These are phyloP conservation scores for Candida multigemmis DNA, from an alignment of 805 yeast genomes.

Conservation along the genomic window DNA sequence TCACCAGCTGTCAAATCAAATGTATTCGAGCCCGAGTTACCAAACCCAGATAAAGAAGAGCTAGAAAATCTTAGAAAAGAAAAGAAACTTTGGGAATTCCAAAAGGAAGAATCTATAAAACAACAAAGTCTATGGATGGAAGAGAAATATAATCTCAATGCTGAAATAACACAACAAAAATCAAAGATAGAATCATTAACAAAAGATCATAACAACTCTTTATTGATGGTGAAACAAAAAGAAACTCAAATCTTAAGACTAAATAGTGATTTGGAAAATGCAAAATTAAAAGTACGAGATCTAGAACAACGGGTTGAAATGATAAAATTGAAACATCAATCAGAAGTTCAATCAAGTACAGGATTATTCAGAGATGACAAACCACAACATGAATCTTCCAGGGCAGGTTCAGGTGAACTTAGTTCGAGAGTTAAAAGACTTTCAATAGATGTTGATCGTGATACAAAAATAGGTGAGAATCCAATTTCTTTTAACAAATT, in stretches of 20 bases:
- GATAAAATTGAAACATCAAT: slow-evolving; percentile 15
- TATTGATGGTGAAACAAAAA: slow-evolving; percentile 49
- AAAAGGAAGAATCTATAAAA: slow-evolving; percentile 9
- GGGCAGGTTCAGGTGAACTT: slow-evolving; percentile 20
- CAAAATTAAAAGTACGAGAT: slow-evolving; percentile 42
- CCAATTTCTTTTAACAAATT: too few species aligned
- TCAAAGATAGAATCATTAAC: slow-evolving; percentile 30
- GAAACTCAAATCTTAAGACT: slow-evolving; percentile 60
- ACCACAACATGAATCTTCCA: slow-evolving; percentile 2
- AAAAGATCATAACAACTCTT: slow-evolving; percentile 42
- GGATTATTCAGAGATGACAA: background rate
- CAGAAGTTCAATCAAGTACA: slow-evolving; percentile 1
- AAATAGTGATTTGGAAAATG: slow-evolving; percentile 51
- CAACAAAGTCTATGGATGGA: slow-evolving; percentile 11
- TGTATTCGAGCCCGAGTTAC: slow-evolving; percentile 4
- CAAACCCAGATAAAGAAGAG: slow-evolving; percentile 31
- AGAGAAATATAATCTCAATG: slow-evolving; percentile 14
- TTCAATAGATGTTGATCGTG: slow-evolving; percentile 20
- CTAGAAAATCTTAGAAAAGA: slow-evolving; percentile 44
- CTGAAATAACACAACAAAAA: slow-evolving; percentile 15
- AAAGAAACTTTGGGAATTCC: slow-evolving; percentile 35
- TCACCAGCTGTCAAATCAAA: slow-evolving; percentile 11
- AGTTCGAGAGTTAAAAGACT: slow-evolving; percentile 32
- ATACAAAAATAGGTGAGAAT: slow-evolving; percentile 4
- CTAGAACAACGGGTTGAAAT: slow-evolving; percentile 38